These are phyloP conservation scores for Fusarium burgessii DNA, from an alignment of 2,329 filamentous ascomycete species.

Conservation along the genomic window DNA sequence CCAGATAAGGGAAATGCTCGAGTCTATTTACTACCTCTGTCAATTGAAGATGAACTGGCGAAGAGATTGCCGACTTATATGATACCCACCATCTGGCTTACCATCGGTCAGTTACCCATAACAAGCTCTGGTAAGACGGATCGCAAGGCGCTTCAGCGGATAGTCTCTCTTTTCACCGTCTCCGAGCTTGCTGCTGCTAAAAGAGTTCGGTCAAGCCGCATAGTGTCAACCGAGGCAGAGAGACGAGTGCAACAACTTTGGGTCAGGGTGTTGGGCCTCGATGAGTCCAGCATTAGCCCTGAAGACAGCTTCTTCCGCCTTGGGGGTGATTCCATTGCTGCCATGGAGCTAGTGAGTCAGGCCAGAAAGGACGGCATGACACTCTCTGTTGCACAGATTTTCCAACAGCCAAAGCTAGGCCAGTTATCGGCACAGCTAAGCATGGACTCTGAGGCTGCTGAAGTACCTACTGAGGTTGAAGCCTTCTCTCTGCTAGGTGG, in stretches of 20 bases:
- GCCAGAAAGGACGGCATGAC: neutral
- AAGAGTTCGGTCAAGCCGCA: slow-evolving; percentile 52
- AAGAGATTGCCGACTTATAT: slow-evolving; percentile 32
- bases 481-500: neutral
- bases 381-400: slow-evolving; percentile 22
- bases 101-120: slow-evolving; percentile 20
- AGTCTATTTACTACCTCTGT: neutral
- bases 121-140: slow-evolving; percentile 33
- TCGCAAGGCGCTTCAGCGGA: slow-evolving; percentile 17
- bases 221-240: slow-evolving; percentile 44
- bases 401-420: slow-evolving; percentile 10
- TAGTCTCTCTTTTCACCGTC: slow-evolving; percentile 10
- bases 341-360: slow-evolving; percentile 43
- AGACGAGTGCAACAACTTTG: slow-evolving; percentile 13
- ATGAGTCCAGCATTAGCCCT: slow-evolving; percentile 1
- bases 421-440: neutral
- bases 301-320: slow-evolving; percentile 25
- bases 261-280: neutral
- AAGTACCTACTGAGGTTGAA: neutral
- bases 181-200: slow-evolving; percentile 30
- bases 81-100: slow-evolving; percentile 34
- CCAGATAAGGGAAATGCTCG: neutral
- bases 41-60: neutral
- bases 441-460: neutral
- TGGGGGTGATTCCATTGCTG: slow-evolving; percentile 30